These are phyloP conservation scores for Raphanus sativus DNA, from an alignment of 345 rosid species.

Conservation along the genomic window DNA sequence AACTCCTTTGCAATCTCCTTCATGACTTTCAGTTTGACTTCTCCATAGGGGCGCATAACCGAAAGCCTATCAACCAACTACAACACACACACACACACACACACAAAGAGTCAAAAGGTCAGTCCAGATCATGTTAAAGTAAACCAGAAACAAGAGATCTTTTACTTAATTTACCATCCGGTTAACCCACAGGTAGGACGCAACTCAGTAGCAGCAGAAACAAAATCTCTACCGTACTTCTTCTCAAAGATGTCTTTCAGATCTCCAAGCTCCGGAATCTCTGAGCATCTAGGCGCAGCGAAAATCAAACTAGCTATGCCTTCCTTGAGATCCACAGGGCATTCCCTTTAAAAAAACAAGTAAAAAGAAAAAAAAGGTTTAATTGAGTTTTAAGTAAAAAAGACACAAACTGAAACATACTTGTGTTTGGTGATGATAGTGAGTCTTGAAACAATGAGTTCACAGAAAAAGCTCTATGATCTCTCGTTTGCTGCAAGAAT, in stretches of 20 bases:
- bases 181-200: conserved; percentile 88
- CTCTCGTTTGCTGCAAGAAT: conserved; percentile 82
- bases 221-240: conserved; percentile 87
- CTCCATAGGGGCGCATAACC: conserved; percentile 72
- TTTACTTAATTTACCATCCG: conserved; percentile 51
- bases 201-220: conserved; percentile 79
- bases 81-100: not conserved
- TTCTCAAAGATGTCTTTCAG: conserved; percentile 65
- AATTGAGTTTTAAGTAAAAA: not conserved
- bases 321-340: conserved; percentile 90
- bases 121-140: not conserved
- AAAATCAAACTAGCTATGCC: conserved; percentile 90
- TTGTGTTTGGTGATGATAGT: conserved; percentile 71
- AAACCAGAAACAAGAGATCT: not conserved
- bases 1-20: conserved; percentile 86
- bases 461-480: conserved; percentile 95
- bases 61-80: conserved; percentile 90
- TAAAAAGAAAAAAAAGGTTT: conserved; percentile 3
- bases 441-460: conserved; percentile 78
- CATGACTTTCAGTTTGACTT: conserved; percentile 73
- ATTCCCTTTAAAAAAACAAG: conserved; percentile 50
- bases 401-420: conserved; percentile 36
- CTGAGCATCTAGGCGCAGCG: conserved; percentile 92
- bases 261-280: conserved; percentile 76
- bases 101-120: conserved; percentile 2